Conservation (phyloP, 1,284 basidiomycete genomes). For the Ustilago nuda region DNA sequence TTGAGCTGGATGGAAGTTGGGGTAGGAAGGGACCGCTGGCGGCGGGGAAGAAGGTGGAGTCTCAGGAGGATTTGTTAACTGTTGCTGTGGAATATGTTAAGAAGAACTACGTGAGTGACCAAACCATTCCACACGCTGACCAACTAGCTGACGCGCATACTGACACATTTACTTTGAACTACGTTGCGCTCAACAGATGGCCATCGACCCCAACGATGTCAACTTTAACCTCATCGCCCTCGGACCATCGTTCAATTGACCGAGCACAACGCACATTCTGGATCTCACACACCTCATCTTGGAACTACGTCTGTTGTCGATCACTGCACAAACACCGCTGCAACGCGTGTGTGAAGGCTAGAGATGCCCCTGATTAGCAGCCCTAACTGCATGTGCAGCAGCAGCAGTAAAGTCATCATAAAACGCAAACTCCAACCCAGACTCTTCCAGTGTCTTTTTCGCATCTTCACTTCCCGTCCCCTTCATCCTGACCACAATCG, state of each 20-base stretch:
- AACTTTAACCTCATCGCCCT: constrained; percentile 68
- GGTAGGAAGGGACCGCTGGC: constrained; percentile 62
- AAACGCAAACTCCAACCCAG: constrained; percentile 45
- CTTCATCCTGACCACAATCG: constrained; percentile 55
- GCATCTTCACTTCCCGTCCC: constrained; percentile 56
- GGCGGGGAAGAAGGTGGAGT: constrained; percentile 42
- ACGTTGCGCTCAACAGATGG: constrained; percentile 50
- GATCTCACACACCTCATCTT: neutral
- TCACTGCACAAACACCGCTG: no score
- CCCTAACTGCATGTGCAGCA: constrained; percentile 52
- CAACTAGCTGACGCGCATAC: neutral
- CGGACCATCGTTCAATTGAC: constrained; percentile 30
- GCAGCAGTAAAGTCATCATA: constrained; percentile 58
- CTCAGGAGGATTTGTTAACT: constrained; percentile 47
- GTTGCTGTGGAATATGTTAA: constrained; percentile 57
- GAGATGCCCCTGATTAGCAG: constrained; percentile 45
- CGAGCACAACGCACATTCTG: neutral
- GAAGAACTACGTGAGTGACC: constrained; percentile 56
- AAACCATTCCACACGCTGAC: no score
- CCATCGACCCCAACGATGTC: constrained; percentile 56
- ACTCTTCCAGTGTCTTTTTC: constrained; percentile 34
- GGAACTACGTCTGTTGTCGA: neutral
- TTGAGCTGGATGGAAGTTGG: constrained; percentile 64
- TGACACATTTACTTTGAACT: neutral
- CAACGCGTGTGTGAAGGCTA: neutral